A percentile compares a stretch with the other conserved stretches of the same genome.
Evolutionary conservation across 371 early-diverging fungal genomes (phyloP).

Genomic region (Saksenaea vasiformis): DNA sequence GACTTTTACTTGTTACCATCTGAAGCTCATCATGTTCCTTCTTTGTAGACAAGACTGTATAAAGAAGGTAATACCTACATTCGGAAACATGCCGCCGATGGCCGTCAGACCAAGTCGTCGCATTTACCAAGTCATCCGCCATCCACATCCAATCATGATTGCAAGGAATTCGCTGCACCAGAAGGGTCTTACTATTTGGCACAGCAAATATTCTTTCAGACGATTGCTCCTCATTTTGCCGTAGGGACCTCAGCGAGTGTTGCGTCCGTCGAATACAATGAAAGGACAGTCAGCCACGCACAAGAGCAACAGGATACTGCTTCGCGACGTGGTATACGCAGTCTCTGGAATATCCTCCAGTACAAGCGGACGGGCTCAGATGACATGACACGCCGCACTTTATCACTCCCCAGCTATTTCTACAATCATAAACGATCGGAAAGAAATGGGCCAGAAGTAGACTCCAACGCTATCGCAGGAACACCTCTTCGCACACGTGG

Average conservation of each 20-base stretch:
- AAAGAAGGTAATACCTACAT: conserved; percentile 27
- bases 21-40: neutral
- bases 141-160: conserved; percentile 36
- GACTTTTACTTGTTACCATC: neutral
- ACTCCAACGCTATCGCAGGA: neutral
- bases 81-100: conserved; percentile 40
- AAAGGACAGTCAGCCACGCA: conserved; percentile 26
- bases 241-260: conserved; percentile 58
- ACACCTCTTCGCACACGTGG: conserved; percentile 14
- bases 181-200: conserved; percentile 55
- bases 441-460: conserved; percentile 15
- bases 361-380: conserved; percentile 15
- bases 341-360: conserved; percentile 29
- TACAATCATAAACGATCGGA: conserved; percentile 19
- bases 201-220: conserved; percentile 56
- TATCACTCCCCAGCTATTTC: conserved; percentile 32
- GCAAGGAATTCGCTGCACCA: conserved; percentile 50
- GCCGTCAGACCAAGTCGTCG: conserved; percentile 2
- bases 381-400: conserved; percentile 20
- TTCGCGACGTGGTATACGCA: conserved; percentile 43
- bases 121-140: conserved; percentile 38
- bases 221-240: conserved; percentile 48
- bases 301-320: conserved; percentile 46
- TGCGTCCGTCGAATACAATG: conserved; percentile 64
- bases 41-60: conserved; percentile 21